A percentile compares a stretch with the other conserved stretches of the same genome.
These are phyloP conservation scores for Boletellus dicymbophilus DNA, from an alignment of 1,284 basidiomycete genomes.

Conservation along the genomic window DNA sequence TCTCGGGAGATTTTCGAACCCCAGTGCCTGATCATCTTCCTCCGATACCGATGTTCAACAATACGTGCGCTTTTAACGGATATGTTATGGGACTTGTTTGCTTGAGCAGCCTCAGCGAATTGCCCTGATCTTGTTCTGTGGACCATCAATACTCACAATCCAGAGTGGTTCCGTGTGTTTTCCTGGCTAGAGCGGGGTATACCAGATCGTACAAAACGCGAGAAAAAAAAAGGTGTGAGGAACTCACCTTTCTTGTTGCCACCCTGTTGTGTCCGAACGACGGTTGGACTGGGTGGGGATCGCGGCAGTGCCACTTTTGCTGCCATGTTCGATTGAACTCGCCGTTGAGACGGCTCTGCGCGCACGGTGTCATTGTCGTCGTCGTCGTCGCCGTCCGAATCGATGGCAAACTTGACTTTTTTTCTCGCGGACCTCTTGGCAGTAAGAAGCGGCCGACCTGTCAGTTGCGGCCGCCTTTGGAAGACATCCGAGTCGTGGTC, in stretches of 20 bases:
- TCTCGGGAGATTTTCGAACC: conserved; percentile 3
- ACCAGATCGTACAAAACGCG: background rate
- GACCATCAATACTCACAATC: conserved; percentile 13
- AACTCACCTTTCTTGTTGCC: conserved; percentile 9
- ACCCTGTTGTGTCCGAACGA: conserved; percentile 1
- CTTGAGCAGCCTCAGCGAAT: conserved; percentile 13
- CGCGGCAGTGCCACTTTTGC: background rate
- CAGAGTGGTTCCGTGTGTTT: background rate
- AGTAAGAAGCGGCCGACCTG: too few relatives aligned
- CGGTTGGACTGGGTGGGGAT: background rate
- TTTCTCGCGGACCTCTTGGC: too few relatives aligned
- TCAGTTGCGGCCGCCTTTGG: too few relatives aligned
- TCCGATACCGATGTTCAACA: background rate
- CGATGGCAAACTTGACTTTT: conserved; percentile 18
- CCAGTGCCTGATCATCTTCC: conserved; percentile 9
- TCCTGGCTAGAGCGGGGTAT: conserved; percentile 8
- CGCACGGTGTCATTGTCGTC: conserved; percentile 18
- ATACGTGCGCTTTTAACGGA: conserved; percentile 6
- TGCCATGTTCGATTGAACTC: background rate
- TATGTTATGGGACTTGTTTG: conserved; percentile 1
- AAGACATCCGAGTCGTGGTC: too few relatives aligned
- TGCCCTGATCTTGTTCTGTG: background rate
- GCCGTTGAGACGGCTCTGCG: conserved; percentile 8
- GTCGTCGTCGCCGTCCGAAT: conserved; percentile 18
- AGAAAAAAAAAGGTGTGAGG: background rate